phyloP scores from a whole-genome alignment of 805 yeast genomes.

The Myxozyma melibiosi region DNA sequence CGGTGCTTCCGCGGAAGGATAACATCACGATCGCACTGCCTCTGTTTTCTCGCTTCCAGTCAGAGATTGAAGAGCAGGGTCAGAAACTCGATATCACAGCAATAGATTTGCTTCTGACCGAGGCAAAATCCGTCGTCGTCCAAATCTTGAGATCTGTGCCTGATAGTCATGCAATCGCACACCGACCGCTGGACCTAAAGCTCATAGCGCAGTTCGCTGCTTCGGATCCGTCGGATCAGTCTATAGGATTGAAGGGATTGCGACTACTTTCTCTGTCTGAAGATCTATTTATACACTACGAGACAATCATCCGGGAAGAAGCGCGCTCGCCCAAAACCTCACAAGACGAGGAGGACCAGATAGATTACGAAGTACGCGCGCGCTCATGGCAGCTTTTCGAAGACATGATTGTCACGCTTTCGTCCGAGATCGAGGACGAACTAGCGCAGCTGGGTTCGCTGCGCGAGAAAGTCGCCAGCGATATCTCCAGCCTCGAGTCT shows the following conservation, averaged over 20 bases:
- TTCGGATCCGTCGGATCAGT: conserved; percentile 34
- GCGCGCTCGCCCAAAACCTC: too few relatives aligned
- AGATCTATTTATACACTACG: conserved; percentile 35
- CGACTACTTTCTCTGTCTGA: conserved; percentile 40
- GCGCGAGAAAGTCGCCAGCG: conserved; percentile 38
- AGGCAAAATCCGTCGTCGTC: conserved; percentile 42
- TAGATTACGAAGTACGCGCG: background rate
- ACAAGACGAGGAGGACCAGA: conserved; percentile 2
- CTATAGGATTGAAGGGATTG: conserved; percentile 41
- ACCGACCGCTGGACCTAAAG: conserved; percentile 38
- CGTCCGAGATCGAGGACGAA: conserved; percentile 43
- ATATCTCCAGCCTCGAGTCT: conserved; percentile 39
- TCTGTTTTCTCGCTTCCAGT: conserved; percentile 42
- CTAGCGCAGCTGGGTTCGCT: conserved; percentile 42
- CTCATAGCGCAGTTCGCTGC: conserved; percentile 42
- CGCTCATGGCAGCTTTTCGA: background rate
- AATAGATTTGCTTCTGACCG: conserved; percentile 42
- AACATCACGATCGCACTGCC: conserved; percentile 41
- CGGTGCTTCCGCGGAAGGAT: conserved; percentile 38
- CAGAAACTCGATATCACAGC: conserved; percentile 37
- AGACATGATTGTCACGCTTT: conserved; percentile 32
- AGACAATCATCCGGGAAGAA: too few relatives aligned
- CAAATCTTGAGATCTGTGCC: conserved; percentile 45
- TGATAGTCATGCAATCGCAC: conserved; percentile 32
- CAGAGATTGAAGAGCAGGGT: conserved; percentile 38